Conservation (phyloP, 305 asterid genomes). For the Fraxinus velutina region DNA sequence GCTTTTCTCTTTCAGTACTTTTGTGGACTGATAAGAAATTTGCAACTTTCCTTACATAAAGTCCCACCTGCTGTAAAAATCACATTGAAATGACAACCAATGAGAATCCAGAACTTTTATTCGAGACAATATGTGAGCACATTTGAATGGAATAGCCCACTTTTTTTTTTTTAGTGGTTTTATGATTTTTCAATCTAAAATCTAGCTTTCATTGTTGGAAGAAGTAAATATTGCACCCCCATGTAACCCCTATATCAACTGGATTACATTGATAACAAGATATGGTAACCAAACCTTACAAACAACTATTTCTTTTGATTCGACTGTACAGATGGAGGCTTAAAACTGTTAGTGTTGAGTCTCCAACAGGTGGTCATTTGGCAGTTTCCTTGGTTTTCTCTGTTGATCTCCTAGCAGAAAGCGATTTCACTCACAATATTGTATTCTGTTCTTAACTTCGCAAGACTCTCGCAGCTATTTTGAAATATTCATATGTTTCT, state of each 20-base stretch:
- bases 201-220: neutral
- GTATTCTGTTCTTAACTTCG: neutral
- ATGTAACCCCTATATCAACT: neutral
- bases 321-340: neutral
- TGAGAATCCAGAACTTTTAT: neutral
- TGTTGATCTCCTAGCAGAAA: neutral
- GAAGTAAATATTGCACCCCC: neutral
- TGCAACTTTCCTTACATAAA: neutral
- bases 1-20: neutral
- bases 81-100: no score
- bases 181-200: neutral
- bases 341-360: neutral
- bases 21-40: neutral
- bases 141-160: neutral
- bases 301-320: neutral
- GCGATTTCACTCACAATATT: neutral
- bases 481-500: neutral
- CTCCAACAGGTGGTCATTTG: neutral
- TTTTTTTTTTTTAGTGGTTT: neutral
- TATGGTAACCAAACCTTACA: neutral
- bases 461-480: neutral
- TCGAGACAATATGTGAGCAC: neutral
- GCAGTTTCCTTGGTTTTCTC: neutral
- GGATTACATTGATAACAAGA: neutral
- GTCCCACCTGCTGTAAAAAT: no score